phyloP scores from a whole-genome alignment of 2,329 filamentous ascomycete species.

The Botryotinia calthae region DNA sequence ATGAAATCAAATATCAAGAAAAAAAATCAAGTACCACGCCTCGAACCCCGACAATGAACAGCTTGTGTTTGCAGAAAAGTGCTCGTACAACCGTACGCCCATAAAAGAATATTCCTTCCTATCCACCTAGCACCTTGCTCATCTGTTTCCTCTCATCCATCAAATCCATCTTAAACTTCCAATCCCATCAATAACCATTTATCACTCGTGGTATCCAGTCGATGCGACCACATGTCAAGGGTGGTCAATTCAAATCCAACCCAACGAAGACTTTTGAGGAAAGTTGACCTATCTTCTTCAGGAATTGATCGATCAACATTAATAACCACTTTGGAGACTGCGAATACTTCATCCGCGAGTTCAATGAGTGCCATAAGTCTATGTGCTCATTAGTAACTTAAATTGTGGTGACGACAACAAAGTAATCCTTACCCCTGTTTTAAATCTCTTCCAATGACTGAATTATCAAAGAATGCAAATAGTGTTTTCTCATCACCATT shows the following conservation, averaged over 20 bases:
- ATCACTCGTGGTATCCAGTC: conserved; percentile 65
- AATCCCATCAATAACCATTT: conserved; percentile 86
- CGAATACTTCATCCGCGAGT: conserved; percentile 73
- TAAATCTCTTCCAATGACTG: conserved; percentile 70
- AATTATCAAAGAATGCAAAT: conserved; percentile 84
- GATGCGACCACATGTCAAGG: conserved; percentile 70
- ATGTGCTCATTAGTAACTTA: conserved; percentile 36
- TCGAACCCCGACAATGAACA: conserved; percentile 15
- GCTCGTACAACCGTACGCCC: conserved; percentile 7
- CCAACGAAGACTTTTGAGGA: conserved; percentile 85
- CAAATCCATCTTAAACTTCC: conserved; percentile 60
- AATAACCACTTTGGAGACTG: conserved; percentile 73
- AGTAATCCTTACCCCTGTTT: conserved; percentile 72
- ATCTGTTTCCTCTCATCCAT: not conserved
- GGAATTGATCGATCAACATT: conserved; percentile 73
- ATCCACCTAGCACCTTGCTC: conserved; percentile 11
- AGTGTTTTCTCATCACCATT: conserved; percentile 68
- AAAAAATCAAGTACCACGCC: conserved; percentile 4
- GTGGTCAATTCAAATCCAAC: conserved; percentile 85
- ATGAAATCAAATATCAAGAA: not conserved
- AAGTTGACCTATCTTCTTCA: conserved; percentile 58
- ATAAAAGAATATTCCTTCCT: not conserved
- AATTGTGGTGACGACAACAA: conserved; percentile 16
- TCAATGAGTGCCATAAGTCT: conserved; percentile 90
- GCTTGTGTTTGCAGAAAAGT: conserved; percentile 8